Base-by-base conservation (phyloP, 805 yeast genomes). In the Hyphopichia homilentoma region DNA sequence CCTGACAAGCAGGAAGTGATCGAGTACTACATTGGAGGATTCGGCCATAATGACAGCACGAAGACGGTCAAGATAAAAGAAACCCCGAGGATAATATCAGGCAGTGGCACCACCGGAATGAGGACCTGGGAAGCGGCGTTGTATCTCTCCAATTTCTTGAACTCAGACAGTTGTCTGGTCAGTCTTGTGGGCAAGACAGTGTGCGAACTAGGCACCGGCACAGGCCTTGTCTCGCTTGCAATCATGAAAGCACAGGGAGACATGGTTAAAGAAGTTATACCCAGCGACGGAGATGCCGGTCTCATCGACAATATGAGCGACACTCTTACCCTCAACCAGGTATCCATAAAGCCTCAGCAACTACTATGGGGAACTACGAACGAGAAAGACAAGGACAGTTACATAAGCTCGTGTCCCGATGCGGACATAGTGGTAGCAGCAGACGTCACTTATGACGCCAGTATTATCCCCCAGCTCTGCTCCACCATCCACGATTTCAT, bases 101-200 rank as follows among this genome's bases (percentile, higher is more conserved):
- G 85, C 1, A 51, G 61, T n/a, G 95, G 94, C 4, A 81, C 95
- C 1, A 90, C 97, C 0, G 97, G 97, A 0, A 59, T 78, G 34
- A 64, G 97, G 25, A 90, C 97, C 1, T 89, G 97, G 97, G 96
- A 87, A 50, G 97, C 96, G 2, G 83, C 95, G 0, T 44, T 84
- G 5, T 85, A 66, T 33, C 57, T 90, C 6, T 61, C 82, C 1
- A 68, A 77, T 23, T 81, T 61, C 44, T 43, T 84, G 11, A 41
- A 48, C 33, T 26, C 36, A 7, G 33, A 16, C 14, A 25, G 7
- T 14, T 33, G 16, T 27, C 24, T 4, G 13, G 26, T 34, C 21
- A 35, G 39, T 21, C 46, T 60, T 12, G 38, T 34, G 2, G 50
- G 49, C n/a, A 47, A 48, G 21, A 50, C 48, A 1, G 59, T 84